Evolutionary conservation across 257 asterid genomes (phyloP).

Genomic region (Ligustrum vulgare): DNA sequence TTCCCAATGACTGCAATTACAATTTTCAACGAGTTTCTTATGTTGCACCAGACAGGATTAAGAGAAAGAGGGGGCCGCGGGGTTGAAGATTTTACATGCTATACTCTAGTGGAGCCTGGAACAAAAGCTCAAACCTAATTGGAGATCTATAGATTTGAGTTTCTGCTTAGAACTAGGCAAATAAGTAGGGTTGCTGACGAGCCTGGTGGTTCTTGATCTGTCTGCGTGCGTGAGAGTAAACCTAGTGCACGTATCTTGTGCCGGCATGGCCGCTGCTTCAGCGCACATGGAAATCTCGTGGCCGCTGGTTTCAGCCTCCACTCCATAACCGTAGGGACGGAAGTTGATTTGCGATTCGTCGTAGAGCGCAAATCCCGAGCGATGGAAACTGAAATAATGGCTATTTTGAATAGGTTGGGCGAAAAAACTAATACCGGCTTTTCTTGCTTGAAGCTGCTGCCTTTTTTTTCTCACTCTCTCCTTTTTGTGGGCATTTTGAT

Average conservation of each 20-base stretch:
- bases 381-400: constrained; percentile 18
- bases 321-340: constrained; percentile 12
- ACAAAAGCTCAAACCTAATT: constrained; percentile 69
- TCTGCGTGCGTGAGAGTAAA: constrained; percentile 49
- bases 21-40: too few species aligned
- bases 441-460: constrained; percentile 79
- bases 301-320: not conserved
- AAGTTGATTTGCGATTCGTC: constrained; percentile 69
- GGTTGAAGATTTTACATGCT: too few species aligned
- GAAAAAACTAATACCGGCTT: constrained; percentile 54
- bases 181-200: constrained; percentile 16
- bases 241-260: constrained; percentile 25
- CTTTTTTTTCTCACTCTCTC: constrained; percentile 85
- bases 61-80: too few species aligned
- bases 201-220: constrained; percentile 28
- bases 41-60: too few species aligned
- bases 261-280: not conserved
- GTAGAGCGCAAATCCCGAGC: constrained; percentile 29
- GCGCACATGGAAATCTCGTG: not conserved
- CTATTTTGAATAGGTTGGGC: constrained; percentile 51
- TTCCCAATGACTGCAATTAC: too few species aligned
- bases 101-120: constrained; percentile 10
- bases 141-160: constrained; percentile 57
- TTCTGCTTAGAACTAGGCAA: constrained; percentile 35
- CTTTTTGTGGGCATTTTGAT: constrained; percentile 94